Base-by-base conservation (phyloP, 176 grass and related monocot genomes). In the Chrysopogon serrulatus region DNA sequence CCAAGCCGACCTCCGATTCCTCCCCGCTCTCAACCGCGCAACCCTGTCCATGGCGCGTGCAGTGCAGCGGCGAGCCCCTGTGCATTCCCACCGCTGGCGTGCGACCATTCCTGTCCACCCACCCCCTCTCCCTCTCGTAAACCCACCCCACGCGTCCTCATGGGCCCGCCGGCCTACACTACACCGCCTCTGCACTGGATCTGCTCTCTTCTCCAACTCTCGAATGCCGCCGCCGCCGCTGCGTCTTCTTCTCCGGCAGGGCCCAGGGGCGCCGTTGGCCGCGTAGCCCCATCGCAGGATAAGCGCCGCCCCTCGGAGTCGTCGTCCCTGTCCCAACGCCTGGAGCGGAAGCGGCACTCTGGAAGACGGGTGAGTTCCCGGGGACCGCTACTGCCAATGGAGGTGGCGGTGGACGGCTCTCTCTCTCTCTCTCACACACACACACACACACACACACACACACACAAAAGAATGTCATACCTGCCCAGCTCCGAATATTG, bases 291-390 rank as follows among this genome's bases (percentile, higher is more conserved):
- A 33, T 48, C 51, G 33, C 73, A 76, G 48, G 73, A 56, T 32
- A 59, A n/a, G 74, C 74, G 73, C 49, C 48, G 73, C 3, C 73
- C 73, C 13, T 36, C 34, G 33, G 74, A 77, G 0, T 77, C n/a
- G n/a, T n/a, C n/a, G n/a, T n/a, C n/a, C n/a, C n/a, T n/a, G 2
- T 40, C 74, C 34, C 33, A 27, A 5, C 23, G 5, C 10, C 24
- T 56, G 75, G 56, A 61, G 0, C 80, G 75, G 78, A 85, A 68
- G 87, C 78, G 73, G 79, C 92, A 90, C 68, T 94, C n/a, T n/a
- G 92, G 92, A 90, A 88, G 75, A 83, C 44, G 56, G 92, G 92
- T 10, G 86, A 90, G 33, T 90, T 86, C 62, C 88, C 92, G 33
- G 86, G 1, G 75, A 10, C 42, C 0, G 26, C 56, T 4, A 23